Base-by-base conservation (phyloP, 192 early-diverging fungal species). In the Chytriomyces confervae region DNA sequence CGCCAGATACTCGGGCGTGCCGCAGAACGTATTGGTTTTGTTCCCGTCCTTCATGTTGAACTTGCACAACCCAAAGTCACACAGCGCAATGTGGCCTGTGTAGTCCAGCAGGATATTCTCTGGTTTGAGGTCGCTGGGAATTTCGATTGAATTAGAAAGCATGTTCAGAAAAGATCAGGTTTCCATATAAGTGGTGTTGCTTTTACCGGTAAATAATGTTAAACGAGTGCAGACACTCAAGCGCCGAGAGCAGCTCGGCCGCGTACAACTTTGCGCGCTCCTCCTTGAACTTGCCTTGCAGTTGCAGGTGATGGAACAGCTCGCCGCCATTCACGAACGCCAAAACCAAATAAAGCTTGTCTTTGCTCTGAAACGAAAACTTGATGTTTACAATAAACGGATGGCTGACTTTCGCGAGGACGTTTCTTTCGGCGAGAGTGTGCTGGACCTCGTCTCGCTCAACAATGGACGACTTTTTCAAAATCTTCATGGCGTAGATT, bases 1-100 rank as follows among this genome's bases (percentile, higher is more conserved):
- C 0, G 96, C 96, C 66, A 98, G 78, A 60, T 96, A 97, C 77
- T 98, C 97, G 0, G 97, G 97, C 3, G 97, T 97, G 11, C 97
- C 97, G 10, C 83, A 72, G 8, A 88, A 46, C 9, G 79, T 67
- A 53, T 84, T 86, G 27, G 81, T 80, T 69, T 87, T 86, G 76
- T 94, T 94, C 62, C 93, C 93, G 79, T 96, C 95, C 45, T 91
- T 92, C 93, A 97, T 98, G 80, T 96, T 95, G 51, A 95, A 85
- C 81, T 97, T 96, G 86, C 93, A 95, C 74, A 97, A 86, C 2
- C 96, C 97, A 73, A 83, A 79, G 77, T 82, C 82, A 68, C 93
- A 94, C 24, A 98, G 89, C 0, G 93, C 92, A 81, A 97, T 96
- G 81, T 99, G 96, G 53, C 96, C 97, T 43, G 91, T 91, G 83